phyloP scores from a whole-genome alignment of 192 early-diverging fungal species.

The Backusella tarrabulga region DNA sequence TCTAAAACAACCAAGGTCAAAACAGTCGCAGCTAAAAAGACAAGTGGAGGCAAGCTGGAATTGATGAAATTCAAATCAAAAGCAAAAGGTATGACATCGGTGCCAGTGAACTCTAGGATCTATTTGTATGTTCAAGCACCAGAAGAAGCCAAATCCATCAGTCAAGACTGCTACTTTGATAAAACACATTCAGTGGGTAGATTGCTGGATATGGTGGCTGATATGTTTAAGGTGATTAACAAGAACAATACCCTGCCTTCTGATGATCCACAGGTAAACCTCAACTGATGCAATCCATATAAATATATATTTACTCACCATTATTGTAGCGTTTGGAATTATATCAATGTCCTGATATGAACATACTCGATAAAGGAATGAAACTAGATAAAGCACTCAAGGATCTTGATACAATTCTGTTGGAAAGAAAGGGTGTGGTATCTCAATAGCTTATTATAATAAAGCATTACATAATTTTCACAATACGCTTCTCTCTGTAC shows the following conservation, averaged over 20 bases:
- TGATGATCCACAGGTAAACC: constrained; percentile 4
- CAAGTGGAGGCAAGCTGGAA: neutral
- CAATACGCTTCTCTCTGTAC: too few species aligned
- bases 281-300: neutral
- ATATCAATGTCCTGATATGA: neutral
- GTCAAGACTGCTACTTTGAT: constrained; percentile 1
- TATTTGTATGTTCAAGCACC: constrained; percentile 12
- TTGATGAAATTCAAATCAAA: constrained; percentile 20
- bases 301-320: neutral
- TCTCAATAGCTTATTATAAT: neutral
- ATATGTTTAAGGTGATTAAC: constrained; percentile 8
- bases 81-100: constrained; percentile 8
- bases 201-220: constrained; percentile 9
- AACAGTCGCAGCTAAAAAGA: neutral
- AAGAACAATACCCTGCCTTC: neutral
- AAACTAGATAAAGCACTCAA: neutral
- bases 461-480: too few species aligned
- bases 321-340: constrained; percentile 14
- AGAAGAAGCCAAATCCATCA: neutral
- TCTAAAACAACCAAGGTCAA: neutral
- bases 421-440: constrained; percentile 5
- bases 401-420: constrained; percentile 12
- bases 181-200: constrained; percentile 11
- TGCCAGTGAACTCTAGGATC: neutral
- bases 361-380: constrained; percentile 1